phyloP scores from a whole-genome alignment of 2,329 filamentous ascomycete species.

The Xylariales sp. region DNA sequence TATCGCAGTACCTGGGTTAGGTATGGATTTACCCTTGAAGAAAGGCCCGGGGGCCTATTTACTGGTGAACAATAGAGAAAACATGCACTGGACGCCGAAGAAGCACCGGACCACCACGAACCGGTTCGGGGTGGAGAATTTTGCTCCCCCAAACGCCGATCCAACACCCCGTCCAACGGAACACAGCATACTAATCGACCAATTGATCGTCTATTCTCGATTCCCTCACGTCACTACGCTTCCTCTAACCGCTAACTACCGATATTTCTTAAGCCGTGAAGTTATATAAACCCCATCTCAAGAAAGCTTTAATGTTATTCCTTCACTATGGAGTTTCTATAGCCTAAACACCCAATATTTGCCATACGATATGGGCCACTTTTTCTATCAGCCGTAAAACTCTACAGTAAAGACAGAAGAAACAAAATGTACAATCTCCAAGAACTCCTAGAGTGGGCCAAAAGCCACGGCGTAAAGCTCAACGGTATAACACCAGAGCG shows the following conservation, averaged over 20 bases:
- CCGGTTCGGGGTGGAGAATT: conserved; percentile 33
- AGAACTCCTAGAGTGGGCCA: conserved; percentile 76
- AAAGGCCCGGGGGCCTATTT: background rate
- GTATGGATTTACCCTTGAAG: no score
- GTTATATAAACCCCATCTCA: background rate
- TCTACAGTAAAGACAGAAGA: background rate
- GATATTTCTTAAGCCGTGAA: background rate
- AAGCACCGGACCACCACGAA: conserved; percentile 13
- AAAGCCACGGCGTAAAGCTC: conserved; percentile 71
- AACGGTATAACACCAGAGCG: conserved; percentile 73
- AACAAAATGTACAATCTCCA: conserved; percentile 45
- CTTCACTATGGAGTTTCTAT: background rate
- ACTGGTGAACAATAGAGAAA: background rate
- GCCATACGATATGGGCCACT: background rate
- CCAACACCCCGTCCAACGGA: conserved; percentile 27
- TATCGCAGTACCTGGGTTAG: no score
- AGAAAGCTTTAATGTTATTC: background rate
- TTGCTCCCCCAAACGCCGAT: conserved; percentile 18
- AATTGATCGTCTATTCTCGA: conserved; percentile 2
- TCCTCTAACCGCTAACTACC: background rate
- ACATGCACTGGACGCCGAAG: background rate
- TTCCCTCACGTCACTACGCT: conserved; percentile 3
- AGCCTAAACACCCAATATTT: conserved; percentile 2
- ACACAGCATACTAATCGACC: conserved; percentile 7
- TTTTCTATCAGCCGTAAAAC: background rate